These are phyloP conservation scores for Aspergillus aculeatus DNA, from an alignment of 2,329 filamentous ascomycete genomes.

Conservation along the genomic window DNA sequence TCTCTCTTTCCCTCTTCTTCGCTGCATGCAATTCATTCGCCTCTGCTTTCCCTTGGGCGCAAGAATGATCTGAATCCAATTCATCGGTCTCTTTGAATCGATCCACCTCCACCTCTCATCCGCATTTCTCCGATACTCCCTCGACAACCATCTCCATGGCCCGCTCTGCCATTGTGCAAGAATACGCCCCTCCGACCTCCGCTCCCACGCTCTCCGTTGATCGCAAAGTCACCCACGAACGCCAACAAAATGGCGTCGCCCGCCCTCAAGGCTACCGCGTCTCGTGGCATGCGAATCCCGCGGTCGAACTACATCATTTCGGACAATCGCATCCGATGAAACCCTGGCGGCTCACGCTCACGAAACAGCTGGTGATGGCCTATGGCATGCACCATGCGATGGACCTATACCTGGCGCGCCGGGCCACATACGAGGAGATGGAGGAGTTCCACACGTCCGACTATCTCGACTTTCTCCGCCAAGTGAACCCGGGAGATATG, in stretches of 20 bases:
- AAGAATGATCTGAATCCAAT: slow-evolving; percentile 10
- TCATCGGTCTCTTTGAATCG: slow-evolving; percentile 10
- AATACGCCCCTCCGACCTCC: slow-evolving; percentile 45
- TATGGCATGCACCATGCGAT: slow-evolving; percentile 97
- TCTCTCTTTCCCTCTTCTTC: background rate
- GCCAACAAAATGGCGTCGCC: slow-evolving; percentile 66
- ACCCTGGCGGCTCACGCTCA: slow-evolving; percentile 92
- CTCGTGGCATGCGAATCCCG: slow-evolving; percentile 91
- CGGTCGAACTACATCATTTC: slow-evolving; percentile 96
- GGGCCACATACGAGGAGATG: slow-evolving; percentile 84
- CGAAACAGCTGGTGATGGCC: slow-evolving; percentile 89
- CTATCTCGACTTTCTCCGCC: slow-evolving; percentile 85
- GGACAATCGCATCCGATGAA: slow-evolving; percentile 98
- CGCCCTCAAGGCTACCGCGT: slow-evolving; percentile 84
- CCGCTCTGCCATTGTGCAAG: slow-evolving; percentile 49
- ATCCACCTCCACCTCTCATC: background rate
- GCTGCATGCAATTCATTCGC: slow-evolving; percentile 1
- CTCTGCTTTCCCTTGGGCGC: background rate
- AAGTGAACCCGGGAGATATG: slow-evolving; percentile 67
- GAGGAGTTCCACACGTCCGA: slow-evolving; percentile 82
- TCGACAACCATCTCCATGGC: slow-evolving; percentile 32
- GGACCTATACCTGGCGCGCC: slow-evolving; percentile 84
- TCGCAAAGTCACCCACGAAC: slow-evolving; percentile 53
- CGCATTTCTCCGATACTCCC: slow-evolving; percentile 1
- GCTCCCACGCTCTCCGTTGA: slow-evolving; percentile 49